These are phyloP conservation scores for Microsporum audouinii DNA, from an alignment of 2,329 filamentous ascomycete species.

Conservation along the genomic window DNA sequence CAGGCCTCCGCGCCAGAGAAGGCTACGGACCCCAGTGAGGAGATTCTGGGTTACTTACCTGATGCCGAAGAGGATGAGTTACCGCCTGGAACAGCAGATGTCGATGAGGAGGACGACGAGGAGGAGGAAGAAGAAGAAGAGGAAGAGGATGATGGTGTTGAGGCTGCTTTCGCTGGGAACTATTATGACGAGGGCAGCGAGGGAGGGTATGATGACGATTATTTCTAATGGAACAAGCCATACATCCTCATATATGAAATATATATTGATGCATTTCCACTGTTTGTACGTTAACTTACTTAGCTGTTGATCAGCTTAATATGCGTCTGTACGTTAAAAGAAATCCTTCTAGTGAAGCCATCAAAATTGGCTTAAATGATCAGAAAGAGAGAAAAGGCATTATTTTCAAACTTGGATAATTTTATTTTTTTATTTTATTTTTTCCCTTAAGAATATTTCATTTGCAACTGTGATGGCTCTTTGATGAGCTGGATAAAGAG, in stretches of 20 bases:
- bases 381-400: no score
- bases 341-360: neutral
- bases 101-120: slow-evolving; percentile 23
- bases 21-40: slow-evolving; percentile 16
- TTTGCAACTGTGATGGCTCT: neutral
- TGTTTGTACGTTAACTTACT: neutral
- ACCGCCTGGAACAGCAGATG: slow-evolving; percentile 19
- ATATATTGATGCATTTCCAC: neutral
- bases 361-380: neutral
- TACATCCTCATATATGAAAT: no score
- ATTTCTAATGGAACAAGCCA: slow-evolving; percentile 4
- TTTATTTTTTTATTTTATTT: neutral
- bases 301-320: neutral
- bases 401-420: neutral
- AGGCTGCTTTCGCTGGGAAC: slow-evolving; percentile 29
- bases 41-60: slow-evolving; percentile 18
- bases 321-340: neutral
- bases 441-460: neutral
- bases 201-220: slow-evolving; percentile 26
- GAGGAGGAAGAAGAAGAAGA: slow-evolving; percentile 27
- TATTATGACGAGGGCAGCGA: slow-evolving; percentile 27
- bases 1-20: slow-evolving; percentile 2
- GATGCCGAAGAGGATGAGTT: slow-evolving; percentile 13
- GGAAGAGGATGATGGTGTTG: slow-evolving; percentile 23
- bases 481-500: neutral